phyloP scores from a whole-genome alignment of 768 basidiomycete species.

The Scleroderma citrinum region DNA sequence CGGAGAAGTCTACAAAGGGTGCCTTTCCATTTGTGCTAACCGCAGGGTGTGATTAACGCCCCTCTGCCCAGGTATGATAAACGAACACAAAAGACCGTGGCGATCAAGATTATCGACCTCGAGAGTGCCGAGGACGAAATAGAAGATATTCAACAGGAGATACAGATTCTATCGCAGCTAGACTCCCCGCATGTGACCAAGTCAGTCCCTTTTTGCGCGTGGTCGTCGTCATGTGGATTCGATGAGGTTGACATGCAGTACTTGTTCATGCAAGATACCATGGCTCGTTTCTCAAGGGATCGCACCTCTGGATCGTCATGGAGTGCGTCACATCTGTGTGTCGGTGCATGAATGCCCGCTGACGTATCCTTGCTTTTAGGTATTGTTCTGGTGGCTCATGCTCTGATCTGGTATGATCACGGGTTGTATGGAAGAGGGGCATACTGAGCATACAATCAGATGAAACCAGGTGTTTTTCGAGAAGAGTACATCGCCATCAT shows the following conservation, averaged over 20 bases:
- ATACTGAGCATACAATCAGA: conserved; percentile 42
- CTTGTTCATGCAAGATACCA: conserved; percentile 62
- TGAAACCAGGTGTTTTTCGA: conserved; percentile 97
- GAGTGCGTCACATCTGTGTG: conserved; percentile 48
- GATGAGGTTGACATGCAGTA: conserved; percentile 26
- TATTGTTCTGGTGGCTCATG: conserved; percentile 98
- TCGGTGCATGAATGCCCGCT: conserved; percentile 7
- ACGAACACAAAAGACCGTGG: conserved; percentile 92
- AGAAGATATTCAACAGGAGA: conserved; percentile 98
- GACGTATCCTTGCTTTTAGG: conserved; percentile 32
- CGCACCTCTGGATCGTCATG: conserved; percentile 99
- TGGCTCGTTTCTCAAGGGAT: conserved; percentile 92
- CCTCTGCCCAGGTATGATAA: conserved; percentile 72
- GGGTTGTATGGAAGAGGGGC: neutral
- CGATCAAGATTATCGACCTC: conserved; percentile 99
- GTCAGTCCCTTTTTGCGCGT: conserved; percentile 42
- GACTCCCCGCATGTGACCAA: conserved; percentile 96
- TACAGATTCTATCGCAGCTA: conserved; percentile 93
- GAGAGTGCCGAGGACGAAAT: conserved; percentile 99
- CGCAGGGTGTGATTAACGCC: conserved; percentile 4
- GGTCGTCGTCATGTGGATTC: conserved; percentile 20
- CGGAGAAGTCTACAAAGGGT: conserved; percentile 99
- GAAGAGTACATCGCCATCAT: conserved; percentile 99
- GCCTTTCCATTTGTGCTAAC: conserved; percentile 15
- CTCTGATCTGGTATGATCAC: conserved; percentile 76